Conservation (phyloP, 2,329 filamentous ascomycete genomes). For the Cryphonectria parasitica region DNA sequence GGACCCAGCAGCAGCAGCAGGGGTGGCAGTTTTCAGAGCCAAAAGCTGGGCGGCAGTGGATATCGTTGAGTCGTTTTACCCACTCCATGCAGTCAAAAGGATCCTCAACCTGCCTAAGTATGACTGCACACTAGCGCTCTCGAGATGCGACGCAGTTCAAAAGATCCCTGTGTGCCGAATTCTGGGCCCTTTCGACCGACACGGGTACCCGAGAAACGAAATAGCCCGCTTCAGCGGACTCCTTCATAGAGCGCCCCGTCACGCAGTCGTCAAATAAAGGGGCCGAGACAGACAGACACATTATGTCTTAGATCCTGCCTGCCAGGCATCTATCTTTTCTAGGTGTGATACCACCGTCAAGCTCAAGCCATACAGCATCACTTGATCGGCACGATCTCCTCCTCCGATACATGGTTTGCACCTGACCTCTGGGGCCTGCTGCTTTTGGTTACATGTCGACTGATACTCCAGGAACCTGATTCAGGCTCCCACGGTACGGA, state of each 20-base stretch:
- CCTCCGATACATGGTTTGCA: background rate
- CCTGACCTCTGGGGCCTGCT: background rate
- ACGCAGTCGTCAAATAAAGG: background rate
- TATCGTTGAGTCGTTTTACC: background rate
- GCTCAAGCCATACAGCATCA: background rate
- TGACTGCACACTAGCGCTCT: conserved; percentile 3
- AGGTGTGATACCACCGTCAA: background rate
- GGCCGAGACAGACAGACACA: background rate
- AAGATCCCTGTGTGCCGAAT: background rate
- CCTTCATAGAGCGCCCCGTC: background rate
- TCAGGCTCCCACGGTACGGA: conserved; percentile 15
- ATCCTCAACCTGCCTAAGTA: background rate
- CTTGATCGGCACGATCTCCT: background rate
- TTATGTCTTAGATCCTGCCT: background rate
- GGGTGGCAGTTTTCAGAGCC: background rate
- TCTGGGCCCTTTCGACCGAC: background rate
- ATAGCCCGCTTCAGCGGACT: background rate
- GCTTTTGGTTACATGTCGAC: background rate
- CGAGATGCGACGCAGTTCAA: background rate
- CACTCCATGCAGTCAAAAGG: conserved; percentile 6
- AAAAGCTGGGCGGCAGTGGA: background rate
- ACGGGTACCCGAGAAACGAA: background rate
- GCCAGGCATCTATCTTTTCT: background rate
- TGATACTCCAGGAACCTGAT: background rate
- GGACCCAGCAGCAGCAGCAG: background rate